Percentiles rank a stretch among this genome's conserved stretches.
Conservation (phyloP, 768 basidiomycete genomes). For the Pleurotus eryngii region DNA sequence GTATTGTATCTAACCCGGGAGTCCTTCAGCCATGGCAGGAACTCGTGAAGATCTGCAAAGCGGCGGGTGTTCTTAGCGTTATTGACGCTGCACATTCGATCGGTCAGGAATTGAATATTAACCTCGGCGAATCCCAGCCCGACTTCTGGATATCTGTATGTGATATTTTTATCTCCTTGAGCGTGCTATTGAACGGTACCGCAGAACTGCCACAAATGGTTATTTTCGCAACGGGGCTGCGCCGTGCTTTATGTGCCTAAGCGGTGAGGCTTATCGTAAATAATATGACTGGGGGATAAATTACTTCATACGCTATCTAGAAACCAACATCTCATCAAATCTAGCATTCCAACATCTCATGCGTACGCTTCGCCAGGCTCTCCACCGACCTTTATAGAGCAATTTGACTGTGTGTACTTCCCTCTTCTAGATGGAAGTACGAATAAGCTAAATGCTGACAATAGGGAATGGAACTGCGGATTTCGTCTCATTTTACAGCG, state of each 20-base stretch:
- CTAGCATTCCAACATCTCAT: constrained; percentile 54
- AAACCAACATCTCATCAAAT: constrained; percentile 60
- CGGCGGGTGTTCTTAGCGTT: constrained; percentile 62
- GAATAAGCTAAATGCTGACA: background rate
- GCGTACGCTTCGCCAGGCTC: constrained; percentile 42
- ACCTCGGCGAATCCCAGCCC: constrained; percentile 52
- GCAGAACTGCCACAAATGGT: constrained; percentile 87
- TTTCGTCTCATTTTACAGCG: constrained; percentile 44
- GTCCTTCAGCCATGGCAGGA: constrained; percentile 74
- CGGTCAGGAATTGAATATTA: constrained; percentile 67
- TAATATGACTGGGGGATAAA: background rate
- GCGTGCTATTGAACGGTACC: background rate
- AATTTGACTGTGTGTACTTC: constrained; percentile 36
- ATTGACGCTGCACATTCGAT: constrained; percentile 82
- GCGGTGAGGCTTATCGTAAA: constrained; percentile 26
- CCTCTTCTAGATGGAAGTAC: background rate
- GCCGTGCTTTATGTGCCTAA: constrained; percentile 77
- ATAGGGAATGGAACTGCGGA: constrained; percentile 61
- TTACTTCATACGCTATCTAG: constrained; percentile 25
- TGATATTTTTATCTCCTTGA: constrained; percentile 6
- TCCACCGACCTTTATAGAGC: constrained; percentile 35
- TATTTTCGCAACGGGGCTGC: constrained; percentile 63
- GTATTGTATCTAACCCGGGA: constrained; percentile 63
- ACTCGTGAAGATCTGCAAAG: constrained; percentile 60
- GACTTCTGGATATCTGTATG: constrained; percentile 81